Percentiles rank a stretch among this genome's conserved stretches.
These are phyloP conservation scores for Candida boidinii DNA, from an alignment of 805 yeast genomes.

Conservation along the genomic window DNA sequence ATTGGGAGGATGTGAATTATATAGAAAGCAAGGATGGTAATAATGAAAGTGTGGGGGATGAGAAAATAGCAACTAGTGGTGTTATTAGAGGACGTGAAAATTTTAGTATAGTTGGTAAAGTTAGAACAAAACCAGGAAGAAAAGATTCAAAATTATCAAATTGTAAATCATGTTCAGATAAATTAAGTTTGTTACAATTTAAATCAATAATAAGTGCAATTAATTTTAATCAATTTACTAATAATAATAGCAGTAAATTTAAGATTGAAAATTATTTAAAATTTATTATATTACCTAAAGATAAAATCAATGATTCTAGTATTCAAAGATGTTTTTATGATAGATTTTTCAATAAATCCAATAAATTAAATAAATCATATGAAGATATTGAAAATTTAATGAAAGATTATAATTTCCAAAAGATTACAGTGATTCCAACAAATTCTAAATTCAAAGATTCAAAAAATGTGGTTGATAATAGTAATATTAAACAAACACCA, in stretches of 20 bases:
- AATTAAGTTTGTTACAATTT: constrained; percentile 56
- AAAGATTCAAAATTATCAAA: constrained; percentile 61
- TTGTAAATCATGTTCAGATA: constrained; percentile 89
- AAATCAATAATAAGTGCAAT: constrained; percentile 43
- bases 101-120: constrained; percentile 48
- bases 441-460: constrained; percentile 1
- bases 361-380: too few species aligned
- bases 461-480: constrained; percentile 5
- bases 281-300: constrained; percentile 40
- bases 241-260: constrained; percentile 24
- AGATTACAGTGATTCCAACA: constrained; percentile 11
- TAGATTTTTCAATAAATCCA: too few species aligned
- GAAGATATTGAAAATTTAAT: background rate
- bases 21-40: background rate
- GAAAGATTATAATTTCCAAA: constrained; percentile 1
- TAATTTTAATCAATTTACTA: constrained; percentile 25
- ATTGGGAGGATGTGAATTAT: constrained; percentile 11
- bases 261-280: constrained; percentile 34
- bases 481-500: constrained; percentile 8
- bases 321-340: constrained; percentile 33
- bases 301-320: constrained; percentile 20
- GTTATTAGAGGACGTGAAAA: constrained; percentile 55
- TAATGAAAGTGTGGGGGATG: too few species aligned
- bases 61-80: constrained; percentile 5
- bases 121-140: constrained; percentile 92